Evolutionary conservation across 179 eudicot species (phyloP), one percentile per base, ranked within the genome.

Genomic region (Actinidia arguta): DNA sequence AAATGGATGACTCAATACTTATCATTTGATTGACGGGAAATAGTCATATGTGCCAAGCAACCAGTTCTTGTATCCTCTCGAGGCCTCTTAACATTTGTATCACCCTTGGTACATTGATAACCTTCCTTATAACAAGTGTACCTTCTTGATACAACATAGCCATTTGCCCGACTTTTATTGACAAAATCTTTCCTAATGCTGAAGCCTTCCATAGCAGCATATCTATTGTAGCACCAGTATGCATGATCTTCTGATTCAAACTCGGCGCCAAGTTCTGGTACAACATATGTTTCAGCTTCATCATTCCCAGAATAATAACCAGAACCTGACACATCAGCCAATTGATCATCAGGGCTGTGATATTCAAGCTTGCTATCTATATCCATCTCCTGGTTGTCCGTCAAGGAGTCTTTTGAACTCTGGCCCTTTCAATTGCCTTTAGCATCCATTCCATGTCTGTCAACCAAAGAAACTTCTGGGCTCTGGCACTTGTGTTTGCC

Each of bases 161-260:
- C 85, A 72, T 82, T 63, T 18, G 46, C 22, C 76, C 59, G 68
- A 82, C 80, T 78, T 78, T 69, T 82, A 58, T 82, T 82, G 12
- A 78, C 69, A 72, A 77, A 82, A 77, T 82, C 81, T 82, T 82
- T 82, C 59, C 85, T 82, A 48, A 82, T 82, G 76, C 82, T 58
- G 69, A 83, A 78, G 31, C 85, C 85, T 64, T 46, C 63, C 75
- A 83, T 50, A 70, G 76, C 56, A 77, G 85, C 85, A 27, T 83
- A 78, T 61, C 76, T 73, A 20, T 76, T 77, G 61, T 83, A 83
- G 61, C 81, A 83, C 76, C 46, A 47, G 72, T 83, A 83, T 25
- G 85, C 85, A 44, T 78, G 82, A 22, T 83, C 85, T 78, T 83
- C 85, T 78, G 85, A 76, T 70, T 83, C 82, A 16, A 78, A 83